Base-by-base conservation (phyloP, 352 stramenopile genomes). In the Globisporangium nagaii region DNA sequence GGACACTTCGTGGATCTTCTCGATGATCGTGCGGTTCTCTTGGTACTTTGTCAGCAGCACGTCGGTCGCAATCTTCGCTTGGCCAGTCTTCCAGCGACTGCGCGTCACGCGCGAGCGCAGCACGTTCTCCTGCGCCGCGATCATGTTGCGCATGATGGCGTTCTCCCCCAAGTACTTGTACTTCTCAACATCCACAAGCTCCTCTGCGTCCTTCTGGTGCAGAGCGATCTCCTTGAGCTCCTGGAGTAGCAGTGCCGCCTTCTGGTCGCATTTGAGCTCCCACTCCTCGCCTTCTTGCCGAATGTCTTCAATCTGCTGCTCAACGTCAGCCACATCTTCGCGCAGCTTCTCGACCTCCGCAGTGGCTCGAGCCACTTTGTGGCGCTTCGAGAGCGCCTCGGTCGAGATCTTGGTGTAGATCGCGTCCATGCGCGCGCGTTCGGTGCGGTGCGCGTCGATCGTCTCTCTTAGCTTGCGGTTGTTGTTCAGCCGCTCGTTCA, bases 1-100 rank as follows among this genome's bases (percentile, higher is more conserved):
- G 0, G 80, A 86, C 17, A 90, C 76, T 52, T 90, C 78, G 48
- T 91, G 78, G 41, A 93, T 91, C 43, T 86, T 87, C 56, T 93
- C 78, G 42, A 93, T 88, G 39, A 81, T 82, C 22, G 70, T 84
- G 25, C 80, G 78, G 34, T 91, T 93, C 41, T 91, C 79, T 43
- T 90, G 78, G 51, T 90, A 90, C 48, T 86, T 88, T 13, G 76
- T 87, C 20, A 93, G 56, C 57, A 84, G 62, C 8, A 66, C 54
- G 25, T 93, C 79, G 2, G 76, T 83, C 2, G 72, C 65, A 41
- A 87, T 70, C 43, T 90, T 89, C 13, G 74, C 46, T 25, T 90
- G 80, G 2, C 79, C 73, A 4, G 60, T 82, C 43, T 90, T 93
- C 75, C 79, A 89, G 15, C 83, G 78, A 9, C 68, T 81, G 4